Percentiles rank a stretch among this genome's conserved stretches.
These are phyloP conservation scores for Xylaria sp. DNA, from an alignment of 2,329 filamentous ascomycete species.

Conservation along the genomic window DNA sequence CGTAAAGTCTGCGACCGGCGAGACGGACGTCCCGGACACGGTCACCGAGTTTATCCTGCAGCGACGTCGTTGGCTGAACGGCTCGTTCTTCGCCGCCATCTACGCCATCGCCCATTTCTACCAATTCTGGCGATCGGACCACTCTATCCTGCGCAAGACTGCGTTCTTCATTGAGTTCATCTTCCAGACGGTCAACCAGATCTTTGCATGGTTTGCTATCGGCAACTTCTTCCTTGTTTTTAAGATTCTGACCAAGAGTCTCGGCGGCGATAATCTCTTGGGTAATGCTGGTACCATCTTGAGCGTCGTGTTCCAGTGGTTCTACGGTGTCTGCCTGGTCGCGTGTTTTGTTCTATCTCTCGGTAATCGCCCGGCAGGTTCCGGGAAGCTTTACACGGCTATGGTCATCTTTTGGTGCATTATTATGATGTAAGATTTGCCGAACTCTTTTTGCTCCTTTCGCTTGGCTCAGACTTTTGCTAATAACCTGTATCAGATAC, in stretches of 20 bases:
- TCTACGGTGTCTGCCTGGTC: slow-evolving; percentile 89
- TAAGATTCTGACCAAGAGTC: slow-evolving; percentile 89
- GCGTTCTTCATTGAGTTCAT: slow-evolving; percentile 91
- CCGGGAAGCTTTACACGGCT: slow-evolving; percentile 89
- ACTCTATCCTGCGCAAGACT: slow-evolving; percentile 84
- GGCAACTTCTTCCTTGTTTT: slow-evolving; percentile 99
- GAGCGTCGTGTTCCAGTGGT: slow-evolving; percentile 91
- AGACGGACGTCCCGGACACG: slow-evolving; percentile 94
- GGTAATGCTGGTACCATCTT: slow-evolving; percentile 80
- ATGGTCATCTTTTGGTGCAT: slow-evolving; percentile 99
- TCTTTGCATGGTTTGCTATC: slow-evolving; percentile 98
- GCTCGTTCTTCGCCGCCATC: slow-evolving; percentile 96
- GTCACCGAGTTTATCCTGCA: slow-evolving; percentile 96
- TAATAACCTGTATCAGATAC: slow-evolving; percentile 60
- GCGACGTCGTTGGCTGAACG: slow-evolving; percentile 95
- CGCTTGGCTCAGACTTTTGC: too few relatives aligned
- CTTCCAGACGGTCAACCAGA: slow-evolving; percentile 95
- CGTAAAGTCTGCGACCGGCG: slow-evolving; percentile 94
- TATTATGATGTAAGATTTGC: slow-evolving; percentile 78
- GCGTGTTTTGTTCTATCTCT: slow-evolving; percentile 95
- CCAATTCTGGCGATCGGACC: slow-evolving; percentile 92
- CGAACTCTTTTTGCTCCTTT: not conserved
- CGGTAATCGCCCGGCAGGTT: slow-evolving; percentile 93
- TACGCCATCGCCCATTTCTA: slow-evolving; percentile 96
- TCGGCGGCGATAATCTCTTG: slow-evolving; percentile 72